These are phyloP conservation scores for Aspergillus bertholletiae DNA, from an alignment of 495 filamentous ascomycete species.

Conservation along the genomic window DNA sequence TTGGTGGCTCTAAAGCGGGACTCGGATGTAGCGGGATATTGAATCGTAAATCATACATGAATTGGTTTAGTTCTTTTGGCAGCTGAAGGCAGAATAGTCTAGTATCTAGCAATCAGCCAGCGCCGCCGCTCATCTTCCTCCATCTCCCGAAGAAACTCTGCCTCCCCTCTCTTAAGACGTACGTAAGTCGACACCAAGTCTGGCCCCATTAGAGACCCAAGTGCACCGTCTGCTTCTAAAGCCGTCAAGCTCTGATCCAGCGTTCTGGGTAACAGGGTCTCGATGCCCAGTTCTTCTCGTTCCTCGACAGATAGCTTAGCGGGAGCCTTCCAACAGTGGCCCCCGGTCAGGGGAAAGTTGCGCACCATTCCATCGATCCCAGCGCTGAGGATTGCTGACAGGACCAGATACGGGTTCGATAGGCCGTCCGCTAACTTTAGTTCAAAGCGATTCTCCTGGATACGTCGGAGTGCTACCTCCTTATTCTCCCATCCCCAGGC, in stretches of 20 bases:
- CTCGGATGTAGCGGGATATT: no score
- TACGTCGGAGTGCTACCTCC: constrained; percentile 62
- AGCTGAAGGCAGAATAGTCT: no score
- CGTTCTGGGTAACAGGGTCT: constrained; percentile 45
- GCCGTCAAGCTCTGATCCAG: constrained; percentile 51
- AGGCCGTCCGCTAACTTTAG: constrained; percentile 66
- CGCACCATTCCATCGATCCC: constrained; percentile 53
- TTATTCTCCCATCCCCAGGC: constrained; percentile 76
- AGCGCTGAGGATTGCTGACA: constrained; percentile 56
- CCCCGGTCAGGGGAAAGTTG: constrained; percentile 34
- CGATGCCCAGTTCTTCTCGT: constrained; percentile 51
- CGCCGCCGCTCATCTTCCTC: neutral
- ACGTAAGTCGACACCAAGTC: neutral
- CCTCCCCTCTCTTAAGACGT: neutral
- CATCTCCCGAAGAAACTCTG: neutral
- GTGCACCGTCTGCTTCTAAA: constrained; percentile 36
- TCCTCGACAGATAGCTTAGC: constrained; percentile 45
- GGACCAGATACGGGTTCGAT: constrained; percentile 68
- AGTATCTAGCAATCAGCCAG: neutral
- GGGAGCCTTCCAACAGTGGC: constrained; percentile 53
- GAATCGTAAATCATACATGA: no score
- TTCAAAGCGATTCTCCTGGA: constrained; percentile 65
- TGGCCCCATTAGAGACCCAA: neutral
- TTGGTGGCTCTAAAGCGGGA: no score
- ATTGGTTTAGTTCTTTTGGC: no score